phyloP scores from a whole-genome alignment of 768 basidiomycete species.

The Suillus paluster region DNA sequence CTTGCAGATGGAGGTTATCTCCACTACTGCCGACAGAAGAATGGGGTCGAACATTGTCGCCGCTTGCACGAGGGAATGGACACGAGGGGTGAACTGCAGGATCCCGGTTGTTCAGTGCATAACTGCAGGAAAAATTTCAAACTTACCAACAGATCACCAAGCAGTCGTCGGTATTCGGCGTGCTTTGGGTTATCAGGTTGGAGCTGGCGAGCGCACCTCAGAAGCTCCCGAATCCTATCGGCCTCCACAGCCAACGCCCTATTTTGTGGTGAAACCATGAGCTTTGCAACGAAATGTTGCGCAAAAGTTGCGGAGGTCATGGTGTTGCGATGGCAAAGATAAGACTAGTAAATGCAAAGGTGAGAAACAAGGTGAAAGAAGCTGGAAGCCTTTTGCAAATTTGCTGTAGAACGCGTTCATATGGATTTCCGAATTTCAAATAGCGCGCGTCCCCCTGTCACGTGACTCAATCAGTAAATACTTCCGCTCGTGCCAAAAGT shows the following conservation, averaged over 20 bases:
- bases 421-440: too few species aligned
- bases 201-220: background rate
- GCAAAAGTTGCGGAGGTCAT: background rate
- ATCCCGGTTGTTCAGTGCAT: background rate
- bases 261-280: background rate
- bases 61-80: background rate
- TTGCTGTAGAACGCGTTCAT: too few species aligned
- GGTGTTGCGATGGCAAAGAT: background rate
- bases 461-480: too few species aligned
- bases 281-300: background rate
- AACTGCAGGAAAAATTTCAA: background rate
- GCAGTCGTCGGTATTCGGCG: background rate
- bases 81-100: background rate
- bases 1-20: background rate
- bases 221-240: background rate
- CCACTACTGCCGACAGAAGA: background rate
- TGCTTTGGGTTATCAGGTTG: background rate
- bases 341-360: background rate
- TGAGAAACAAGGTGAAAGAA: too few species aligned
- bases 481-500: too few species aligned
- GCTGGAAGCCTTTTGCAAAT: too few species aligned
- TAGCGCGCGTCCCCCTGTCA: too few species aligned
- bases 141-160: background rate
- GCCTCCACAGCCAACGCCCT: background rate
- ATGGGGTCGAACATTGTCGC: conserved; percentile 1